phyloP scores from a whole-genome alignment of 768 basidiomycete genomes.

The Tricholoma saponaceum region DNA sequence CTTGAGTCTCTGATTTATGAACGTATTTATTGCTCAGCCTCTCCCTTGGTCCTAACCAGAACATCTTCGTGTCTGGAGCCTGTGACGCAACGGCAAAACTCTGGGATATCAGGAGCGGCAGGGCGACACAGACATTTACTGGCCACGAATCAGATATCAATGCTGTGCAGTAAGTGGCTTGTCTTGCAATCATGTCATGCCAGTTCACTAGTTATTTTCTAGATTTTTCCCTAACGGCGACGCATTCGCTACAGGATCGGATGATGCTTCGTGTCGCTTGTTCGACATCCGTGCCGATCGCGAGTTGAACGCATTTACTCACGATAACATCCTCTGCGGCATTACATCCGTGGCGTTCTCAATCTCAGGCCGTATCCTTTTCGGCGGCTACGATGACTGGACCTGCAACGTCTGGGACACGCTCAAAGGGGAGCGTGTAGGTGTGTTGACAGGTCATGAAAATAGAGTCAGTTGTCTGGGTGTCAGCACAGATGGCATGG shows the following conservation, averaged over 20 bases:
- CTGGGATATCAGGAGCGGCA: conserved; percentile 98
- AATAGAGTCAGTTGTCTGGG: conserved; percentile 97
- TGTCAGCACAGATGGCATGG: conserved; percentile 95
- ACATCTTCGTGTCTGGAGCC: conserved; percentile 96
- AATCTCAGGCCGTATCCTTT: conserved; percentile 93
- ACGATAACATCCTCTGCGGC: conserved; percentile 98
- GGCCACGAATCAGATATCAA: conserved; percentile 99
- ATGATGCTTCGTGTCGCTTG: conserved; percentile 96
- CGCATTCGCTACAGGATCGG: conserved; percentile 97
- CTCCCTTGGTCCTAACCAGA: conserved; percentile 91
- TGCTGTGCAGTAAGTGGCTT: conserved; percentile 76
- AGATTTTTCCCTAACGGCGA: conserved; percentile 99
- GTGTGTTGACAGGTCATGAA: conserved; percentile 96
- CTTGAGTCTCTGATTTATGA: background rate
- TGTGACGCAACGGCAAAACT: conserved; percentile 98
- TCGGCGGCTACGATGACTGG: conserved; percentile 99
- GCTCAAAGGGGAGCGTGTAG: conserved; percentile 95
- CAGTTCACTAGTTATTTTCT: conserved; percentile 10
- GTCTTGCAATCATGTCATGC: conserved; percentile 28
- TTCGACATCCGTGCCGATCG: conserved; percentile 98
- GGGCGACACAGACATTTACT: conserved; percentile 97
- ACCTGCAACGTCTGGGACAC: conserved; percentile 99
- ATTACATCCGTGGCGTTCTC: conserved; percentile 99
- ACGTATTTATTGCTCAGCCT: conserved; percentile 46
- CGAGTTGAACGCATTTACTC: conserved; percentile 94